Percentiles rank a stretch among this genome's conserved stretches.
phyloP scores from a whole-genome alignment of 805 yeast species.

The Wickerhamia fluorescens region DNA sequence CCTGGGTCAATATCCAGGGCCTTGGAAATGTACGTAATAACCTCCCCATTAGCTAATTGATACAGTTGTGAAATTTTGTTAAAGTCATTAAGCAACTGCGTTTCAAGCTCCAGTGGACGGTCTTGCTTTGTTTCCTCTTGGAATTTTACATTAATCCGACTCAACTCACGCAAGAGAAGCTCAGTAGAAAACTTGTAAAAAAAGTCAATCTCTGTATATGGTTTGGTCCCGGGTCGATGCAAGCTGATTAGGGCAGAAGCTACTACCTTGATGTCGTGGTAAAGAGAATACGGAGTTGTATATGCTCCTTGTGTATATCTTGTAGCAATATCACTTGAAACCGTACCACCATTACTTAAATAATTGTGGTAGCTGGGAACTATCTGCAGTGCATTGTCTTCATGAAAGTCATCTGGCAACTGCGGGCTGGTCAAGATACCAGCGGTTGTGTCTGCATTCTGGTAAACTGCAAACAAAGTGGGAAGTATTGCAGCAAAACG shows the following conservation, averaged over 20 bases:
- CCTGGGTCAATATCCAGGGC: constrained; percentile 23
- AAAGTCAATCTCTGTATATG: constrained; percentile 50
- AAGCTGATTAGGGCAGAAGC: constrained; percentile 42
- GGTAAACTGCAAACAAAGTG: constrained; percentile 19
- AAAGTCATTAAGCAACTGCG: constrained; percentile 49
- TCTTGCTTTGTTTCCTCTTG: constrained; percentile 10
- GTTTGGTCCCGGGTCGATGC: constrained; percentile 40
- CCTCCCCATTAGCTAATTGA: constrained; percentile 52
- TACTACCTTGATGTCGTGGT: constrained; percentile 60
- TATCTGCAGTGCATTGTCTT: neutral
- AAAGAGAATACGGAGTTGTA: constrained; percentile 41
- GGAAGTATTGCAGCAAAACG: constrained; percentile 9
- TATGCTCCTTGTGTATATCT: constrained; percentile 7
- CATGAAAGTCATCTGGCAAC: constrained; percentile 38
- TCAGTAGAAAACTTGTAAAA: constrained; percentile 60
- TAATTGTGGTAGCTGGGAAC: neutral
- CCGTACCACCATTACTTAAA: neutral
- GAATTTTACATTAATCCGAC: constrained; percentile 29
- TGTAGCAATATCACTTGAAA: neutral
- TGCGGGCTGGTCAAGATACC: constrained; percentile 10
- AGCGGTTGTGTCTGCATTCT: constrained; percentile 18
- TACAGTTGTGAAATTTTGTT: constrained; percentile 50
- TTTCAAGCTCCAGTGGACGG: constrained; percentile 30
- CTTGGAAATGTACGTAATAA: constrained; percentile 31
- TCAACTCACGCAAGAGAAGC: constrained; percentile 54